Percentiles rank a stretch among this genome's conserved stretches.
These are phyloP conservation scores for Polychaeton citri DNA, from an alignment of 2,329 filamentous ascomycete species.

Conservation along the genomic window DNA sequence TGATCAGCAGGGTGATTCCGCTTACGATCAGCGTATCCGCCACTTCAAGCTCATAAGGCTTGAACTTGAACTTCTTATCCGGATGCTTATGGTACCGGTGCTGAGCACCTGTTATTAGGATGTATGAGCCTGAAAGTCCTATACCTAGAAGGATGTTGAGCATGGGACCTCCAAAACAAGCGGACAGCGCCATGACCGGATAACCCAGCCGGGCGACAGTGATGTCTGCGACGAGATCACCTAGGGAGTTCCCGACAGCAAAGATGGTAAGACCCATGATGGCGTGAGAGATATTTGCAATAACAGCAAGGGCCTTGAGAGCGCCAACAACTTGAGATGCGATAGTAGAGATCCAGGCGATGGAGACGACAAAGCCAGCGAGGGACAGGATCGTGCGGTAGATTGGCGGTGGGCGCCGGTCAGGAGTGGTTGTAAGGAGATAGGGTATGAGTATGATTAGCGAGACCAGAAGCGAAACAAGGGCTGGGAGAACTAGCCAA, in stretches of 20 bases:
- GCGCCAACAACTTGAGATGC: conserved; percentile 92
- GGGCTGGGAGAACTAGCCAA: conserved; percentile 43
- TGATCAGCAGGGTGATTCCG: conserved; percentile 69
- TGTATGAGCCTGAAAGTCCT: conserved; percentile 79
- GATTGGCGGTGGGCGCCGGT: conserved; percentile 44
- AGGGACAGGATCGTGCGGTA: conserved; percentile 74
- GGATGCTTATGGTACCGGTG: conserved; percentile 55
- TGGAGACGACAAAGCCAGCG: conserved; percentile 77
- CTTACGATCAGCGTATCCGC: conserved; percentile 76
- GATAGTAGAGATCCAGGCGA: conserved; percentile 93
- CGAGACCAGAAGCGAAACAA: conserved; percentile 40
- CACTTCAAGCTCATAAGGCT: conserved; percentile 71
- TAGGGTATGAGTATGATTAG: conserved; percentile 53
- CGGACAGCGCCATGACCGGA: conserved; percentile 88
- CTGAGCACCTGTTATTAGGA: conserved; percentile 61
- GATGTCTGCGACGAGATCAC: conserved; percentile 86
- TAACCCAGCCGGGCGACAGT: conserved; percentile 88
- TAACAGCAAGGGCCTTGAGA: conserved; percentile 82
- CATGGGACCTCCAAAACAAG: conserved; percentile 97
- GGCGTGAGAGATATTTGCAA: conserved; percentile 85
- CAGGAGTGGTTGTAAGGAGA: conserved; percentile 53
- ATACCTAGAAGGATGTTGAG: conserved; percentile 92
- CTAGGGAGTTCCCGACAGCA: conserved; percentile 87
- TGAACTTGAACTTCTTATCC: conserved; percentile 48
- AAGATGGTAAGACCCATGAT: conserved; percentile 92